These are phyloP conservation scores for Sporothrix pallida DNA, from an alignment of 2,329 filamentous ascomycete species.

Conservation along the genomic window DNA sequence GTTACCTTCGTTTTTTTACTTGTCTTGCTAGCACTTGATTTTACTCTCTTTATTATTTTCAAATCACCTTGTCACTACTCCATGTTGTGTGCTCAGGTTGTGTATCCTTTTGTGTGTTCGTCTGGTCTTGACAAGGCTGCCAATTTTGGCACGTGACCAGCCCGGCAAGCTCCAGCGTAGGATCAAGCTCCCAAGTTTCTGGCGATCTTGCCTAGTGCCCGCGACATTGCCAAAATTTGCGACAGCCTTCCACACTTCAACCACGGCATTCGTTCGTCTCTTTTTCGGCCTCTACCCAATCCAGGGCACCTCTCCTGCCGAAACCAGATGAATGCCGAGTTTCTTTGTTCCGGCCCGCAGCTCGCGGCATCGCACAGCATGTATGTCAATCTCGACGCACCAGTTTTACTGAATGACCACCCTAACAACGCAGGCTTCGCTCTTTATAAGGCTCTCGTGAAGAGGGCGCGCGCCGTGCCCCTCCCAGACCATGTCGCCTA, in stretches of 20 bases:
- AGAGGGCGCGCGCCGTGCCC: constrained; percentile 59
- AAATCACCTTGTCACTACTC: neutral
- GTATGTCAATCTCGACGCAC: constrained; percentile 41
- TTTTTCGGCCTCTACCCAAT: neutral
- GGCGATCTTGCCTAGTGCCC: neutral
- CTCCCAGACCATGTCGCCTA: constrained; percentile 56
- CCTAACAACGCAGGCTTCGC: constrained; percentile 60
- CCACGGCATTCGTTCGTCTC: neutral
- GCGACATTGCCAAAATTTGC: constrained; percentile 6
- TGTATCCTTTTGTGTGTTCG: neutral
- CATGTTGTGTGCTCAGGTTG: neutral
- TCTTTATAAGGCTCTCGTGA: constrained; percentile 73
- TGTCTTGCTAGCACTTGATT: constrained; percentile 6
- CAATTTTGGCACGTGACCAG: constrained; percentile 9
- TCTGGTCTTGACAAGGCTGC: constrained; percentile 11
- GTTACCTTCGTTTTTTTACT: neutral
- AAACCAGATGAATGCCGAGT: constrained; percentile 45
- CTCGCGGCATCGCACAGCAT: constrained; percentile 61
- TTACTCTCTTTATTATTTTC: neutral
- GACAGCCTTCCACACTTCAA: neutral
- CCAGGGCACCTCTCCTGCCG: neutral
- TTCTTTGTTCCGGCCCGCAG: constrained; percentile 56
- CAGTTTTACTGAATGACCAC: neutral
- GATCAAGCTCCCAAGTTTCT: constrained; percentile 3
- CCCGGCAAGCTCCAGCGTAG: neutral